A percentile compares a stretch with the other conserved stretches of the same genome.
phyloP scores from a whole-genome alignment of 2,329 filamentous ascomycete genomes.

The Daldinia sp. region DNA sequence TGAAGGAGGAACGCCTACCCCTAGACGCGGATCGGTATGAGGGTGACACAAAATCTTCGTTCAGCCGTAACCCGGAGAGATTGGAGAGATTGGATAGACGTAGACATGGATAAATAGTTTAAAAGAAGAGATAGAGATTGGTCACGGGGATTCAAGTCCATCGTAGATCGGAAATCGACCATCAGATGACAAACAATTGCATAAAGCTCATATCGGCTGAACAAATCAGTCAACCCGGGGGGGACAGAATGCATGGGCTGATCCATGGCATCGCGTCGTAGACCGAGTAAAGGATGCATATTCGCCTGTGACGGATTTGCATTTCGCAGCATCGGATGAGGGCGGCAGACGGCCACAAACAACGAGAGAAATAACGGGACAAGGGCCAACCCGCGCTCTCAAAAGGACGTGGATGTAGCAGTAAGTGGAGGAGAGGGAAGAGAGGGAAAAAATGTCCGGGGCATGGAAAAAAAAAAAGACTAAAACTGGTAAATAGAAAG shows the following conservation, averaged over 20 bases:
- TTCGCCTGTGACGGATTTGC: conserved; percentile 40
- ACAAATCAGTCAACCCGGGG: conserved; percentile 39
- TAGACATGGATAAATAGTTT: conserved; percentile 23
- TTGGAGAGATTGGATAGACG: no score
- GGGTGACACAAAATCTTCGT: conserved; percentile 34
- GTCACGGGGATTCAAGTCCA: conserved; percentile 32
- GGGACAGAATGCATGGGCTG: conserved; percentile 36
- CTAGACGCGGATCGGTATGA: conserved; percentile 35
- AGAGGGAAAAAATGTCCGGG: conserved; percentile 7
- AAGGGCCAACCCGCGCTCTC: conserved; percentile 12
- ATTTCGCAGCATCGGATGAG: conserved; percentile 40
- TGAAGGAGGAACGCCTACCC: conserved; percentile 23
- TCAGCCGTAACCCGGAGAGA: conserved; percentile 34
- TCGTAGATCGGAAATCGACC: conserved; percentile 33
- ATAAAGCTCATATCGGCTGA: conserved; percentile 39
- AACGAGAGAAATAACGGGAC: conserved; percentile 18
- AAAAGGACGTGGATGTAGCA: conserved; percentile 15
- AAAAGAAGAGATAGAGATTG: conserved; percentile 21
- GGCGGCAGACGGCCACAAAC: conserved; percentile 33
- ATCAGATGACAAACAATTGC: conserved; percentile 41
- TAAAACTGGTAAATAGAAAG: conserved; percentile 6
- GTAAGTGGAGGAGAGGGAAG: conserved; percentile 3
- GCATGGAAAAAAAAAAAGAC: neutral
- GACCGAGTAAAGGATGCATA: conserved; percentile 40
- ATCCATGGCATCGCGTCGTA: conserved; percentile 39